These are phyloP conservation scores for Tolypocladium amazonense DNA, from an alignment of 2,329 filamentous ascomycete genomes.

Conservation along the genomic window DNA sequence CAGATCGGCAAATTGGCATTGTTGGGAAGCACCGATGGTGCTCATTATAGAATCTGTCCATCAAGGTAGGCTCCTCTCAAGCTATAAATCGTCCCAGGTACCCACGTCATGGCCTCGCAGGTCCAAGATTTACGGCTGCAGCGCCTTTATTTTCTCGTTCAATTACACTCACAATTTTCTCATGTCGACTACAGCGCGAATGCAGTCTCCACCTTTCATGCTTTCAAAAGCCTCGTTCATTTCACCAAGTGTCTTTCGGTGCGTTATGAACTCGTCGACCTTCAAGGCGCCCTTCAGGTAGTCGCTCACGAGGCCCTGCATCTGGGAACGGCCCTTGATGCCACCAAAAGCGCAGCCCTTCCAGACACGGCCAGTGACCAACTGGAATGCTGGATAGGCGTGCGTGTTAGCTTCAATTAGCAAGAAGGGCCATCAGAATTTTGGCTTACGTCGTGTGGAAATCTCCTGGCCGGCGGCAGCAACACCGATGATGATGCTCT, in stretches of 20 bases:
- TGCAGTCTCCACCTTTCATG: constrained; percentile 96
- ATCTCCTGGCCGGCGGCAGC: constrained; percentile 96
- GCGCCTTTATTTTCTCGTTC: not conserved
- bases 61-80: not conserved
- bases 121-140: not conserved
- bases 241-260: constrained; percentile 69
- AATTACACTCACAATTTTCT: constrained; percentile 18
- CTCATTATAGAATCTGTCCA: not conserved
- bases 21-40: not conserved
- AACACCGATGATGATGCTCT: constrained; percentile 96
- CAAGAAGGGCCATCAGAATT: not conserved
- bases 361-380: constrained; percentile 96
- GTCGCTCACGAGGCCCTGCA: constrained; percentile 76
- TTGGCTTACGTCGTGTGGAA: constrained; percentile 70
- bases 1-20: not conserved
- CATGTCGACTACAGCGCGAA: constrained; percentile 81
- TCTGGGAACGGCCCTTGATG: constrained; percentile 92
- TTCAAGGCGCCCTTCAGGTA: constrained; percentile 86
- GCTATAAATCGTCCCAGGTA: not conserved
- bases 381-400: constrained; percentile 70
- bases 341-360: constrained; percentile 96
- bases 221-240: constrained; percentile 87
- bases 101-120: not conserved
- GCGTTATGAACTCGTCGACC: constrained; percentile 99
- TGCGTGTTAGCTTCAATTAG: constrained; percentile 13